These are phyloP conservation scores for Apostasia shenzhenica DNA, from an alignment of 106 monocot species.

Conservation along the genomic window DNA sequence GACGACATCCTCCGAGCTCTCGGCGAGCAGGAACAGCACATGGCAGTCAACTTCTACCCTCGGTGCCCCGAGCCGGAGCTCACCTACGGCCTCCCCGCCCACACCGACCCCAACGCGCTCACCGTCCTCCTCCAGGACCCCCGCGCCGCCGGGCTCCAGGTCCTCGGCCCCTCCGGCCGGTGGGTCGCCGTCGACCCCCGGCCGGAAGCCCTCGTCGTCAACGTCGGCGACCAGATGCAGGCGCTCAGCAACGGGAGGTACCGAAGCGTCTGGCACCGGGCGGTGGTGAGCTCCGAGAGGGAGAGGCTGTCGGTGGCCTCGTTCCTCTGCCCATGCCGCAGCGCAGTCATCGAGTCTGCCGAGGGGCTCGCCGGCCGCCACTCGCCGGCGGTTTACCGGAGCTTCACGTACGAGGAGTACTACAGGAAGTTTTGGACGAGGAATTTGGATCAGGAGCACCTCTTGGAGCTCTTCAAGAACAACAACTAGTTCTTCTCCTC, in stretches of 20 bases:
- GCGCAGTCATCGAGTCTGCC: slow-evolving; percentile 44
- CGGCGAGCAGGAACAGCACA: slow-evolving; percentile 93
- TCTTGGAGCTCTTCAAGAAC: slow-evolving; percentile 72
- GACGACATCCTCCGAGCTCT: slow-evolving; percentile 42
- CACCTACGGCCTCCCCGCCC: slow-evolving; percentile 73
- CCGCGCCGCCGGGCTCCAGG: slow-evolving; percentile 56
- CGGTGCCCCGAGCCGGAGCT: slow-evolving; percentile 79
- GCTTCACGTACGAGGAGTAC: slow-evolving; percentile 82
- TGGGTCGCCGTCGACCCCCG: slow-evolving; percentile 69
- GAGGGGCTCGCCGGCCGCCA: slow-evolving; percentile 34
- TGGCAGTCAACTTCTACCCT: slow-evolving; percentile 96
- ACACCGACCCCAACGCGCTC: slow-evolving; percentile 86
- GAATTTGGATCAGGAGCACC: slow-evolving; percentile 87
- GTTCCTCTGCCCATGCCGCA: slow-evolving; percentile 73
- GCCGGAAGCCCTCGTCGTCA: slow-evolving; percentile 76
- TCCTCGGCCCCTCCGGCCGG: slow-evolving; percentile 26
- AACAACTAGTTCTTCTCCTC: no score
- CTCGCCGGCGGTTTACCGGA: slow-evolving; percentile 41
- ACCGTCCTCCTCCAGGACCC: slow-evolving; percentile 84
- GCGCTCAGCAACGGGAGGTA: slow-evolving; percentile 84
- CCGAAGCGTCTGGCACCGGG: slow-evolving; percentile 82
- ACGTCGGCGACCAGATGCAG: slow-evolving; percentile 81
- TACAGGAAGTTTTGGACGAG: slow-evolving; percentile 88
- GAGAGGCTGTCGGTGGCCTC: slow-evolving; percentile 84
- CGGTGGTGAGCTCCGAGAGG: slow-evolving; percentile 54